Conservation (phyloP, 2,329 filamentous ascomycete genomes). For the Arachnomyces sp. region DNA sequence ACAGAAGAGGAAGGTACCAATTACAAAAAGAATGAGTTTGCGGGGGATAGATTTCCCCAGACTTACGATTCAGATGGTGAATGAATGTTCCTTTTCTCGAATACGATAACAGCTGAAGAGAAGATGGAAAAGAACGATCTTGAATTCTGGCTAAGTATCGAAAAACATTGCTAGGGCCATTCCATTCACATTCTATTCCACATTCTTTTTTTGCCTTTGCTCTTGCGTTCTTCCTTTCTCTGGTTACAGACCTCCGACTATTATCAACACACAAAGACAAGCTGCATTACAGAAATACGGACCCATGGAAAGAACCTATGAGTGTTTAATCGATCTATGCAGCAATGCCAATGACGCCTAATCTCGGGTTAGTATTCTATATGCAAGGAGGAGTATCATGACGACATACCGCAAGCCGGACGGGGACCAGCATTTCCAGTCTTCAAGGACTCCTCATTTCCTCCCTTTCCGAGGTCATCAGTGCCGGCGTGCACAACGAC, state of each 20-base stretch:
- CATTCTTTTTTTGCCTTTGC: background rate
- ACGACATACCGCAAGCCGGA: conserved; percentile 87
- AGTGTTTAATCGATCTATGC: conserved; percentile 44
- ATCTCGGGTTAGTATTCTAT: conserved; percentile 3
- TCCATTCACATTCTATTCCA: background rate
- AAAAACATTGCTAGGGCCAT: no score
- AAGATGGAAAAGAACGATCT: no score
- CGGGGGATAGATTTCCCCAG: no score
- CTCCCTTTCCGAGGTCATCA: conserved; percentile 91
- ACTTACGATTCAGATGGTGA: no score
- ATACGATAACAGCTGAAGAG: no score
- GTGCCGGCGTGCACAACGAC: conserved; percentile 92
- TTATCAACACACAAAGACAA: background rate
- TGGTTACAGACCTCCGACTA: background rate
- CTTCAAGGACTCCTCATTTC: conserved; percentile 91
- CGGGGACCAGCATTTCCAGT: conserved; percentile 91
- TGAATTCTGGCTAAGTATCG: no score
- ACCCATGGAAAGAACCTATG: background rate
- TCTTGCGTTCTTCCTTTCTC: background rate
- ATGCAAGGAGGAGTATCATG: background rate
- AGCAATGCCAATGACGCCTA: conserved; percentile 84
- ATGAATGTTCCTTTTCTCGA: no score
- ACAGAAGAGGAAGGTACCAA: no score
- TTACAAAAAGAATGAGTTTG: no score
- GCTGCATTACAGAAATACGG: conserved; percentile 6